phyloP scores from a whole-genome alignment of 148 eudicot species.

The Rhododendron vialii region DNA sequence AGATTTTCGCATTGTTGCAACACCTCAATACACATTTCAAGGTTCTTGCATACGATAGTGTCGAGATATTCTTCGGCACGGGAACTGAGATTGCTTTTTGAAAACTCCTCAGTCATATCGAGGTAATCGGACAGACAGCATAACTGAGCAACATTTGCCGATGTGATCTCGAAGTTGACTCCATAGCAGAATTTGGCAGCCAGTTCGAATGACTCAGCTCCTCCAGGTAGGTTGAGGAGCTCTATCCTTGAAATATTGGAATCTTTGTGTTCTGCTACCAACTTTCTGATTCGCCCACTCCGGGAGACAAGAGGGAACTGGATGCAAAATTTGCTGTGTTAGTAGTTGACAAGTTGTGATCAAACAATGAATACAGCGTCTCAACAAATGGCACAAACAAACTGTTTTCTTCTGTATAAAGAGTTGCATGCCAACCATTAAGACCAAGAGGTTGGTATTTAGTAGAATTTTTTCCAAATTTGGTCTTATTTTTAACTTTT shows the following conservation, averaged over 20 bases:
- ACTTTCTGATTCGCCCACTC: conserved; percentile 73
- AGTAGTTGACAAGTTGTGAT: not conserved
- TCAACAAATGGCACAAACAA: not conserved
- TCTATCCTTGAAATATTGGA: conserved; percentile 53
- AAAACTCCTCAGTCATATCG: conserved; percentile 71
- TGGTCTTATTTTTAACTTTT: not conserved
- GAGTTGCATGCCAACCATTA: conserved; percentile 18
- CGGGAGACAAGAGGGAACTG: conserved; percentile 95
- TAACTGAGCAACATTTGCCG: conserved; percentile 75
- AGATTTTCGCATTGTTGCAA: conserved; percentile 77
- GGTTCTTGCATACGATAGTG: conserved; percentile 65
- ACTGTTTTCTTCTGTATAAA: conserved; percentile 33
- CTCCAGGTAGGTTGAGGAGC: conserved; percentile 68
- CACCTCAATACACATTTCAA: conserved; percentile 83
- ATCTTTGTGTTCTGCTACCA: conserved; percentile 66
- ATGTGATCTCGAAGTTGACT: conserved; percentile 78
- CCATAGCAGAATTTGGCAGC: conserved; percentile 97
- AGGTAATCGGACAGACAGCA: conserved; percentile 78
- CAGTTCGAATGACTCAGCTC: conserved; percentile 73
- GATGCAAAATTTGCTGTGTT: conserved; percentile 1
- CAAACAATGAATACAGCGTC: not conserved
- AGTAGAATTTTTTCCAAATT: not conserved
- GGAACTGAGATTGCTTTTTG: conserved; percentile 69
- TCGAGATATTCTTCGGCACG: conserved; percentile 80
- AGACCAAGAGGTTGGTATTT: not conserved